Conservation (phyloP, 331 rosid species). For the Pyracantha coccinea region DNA sequence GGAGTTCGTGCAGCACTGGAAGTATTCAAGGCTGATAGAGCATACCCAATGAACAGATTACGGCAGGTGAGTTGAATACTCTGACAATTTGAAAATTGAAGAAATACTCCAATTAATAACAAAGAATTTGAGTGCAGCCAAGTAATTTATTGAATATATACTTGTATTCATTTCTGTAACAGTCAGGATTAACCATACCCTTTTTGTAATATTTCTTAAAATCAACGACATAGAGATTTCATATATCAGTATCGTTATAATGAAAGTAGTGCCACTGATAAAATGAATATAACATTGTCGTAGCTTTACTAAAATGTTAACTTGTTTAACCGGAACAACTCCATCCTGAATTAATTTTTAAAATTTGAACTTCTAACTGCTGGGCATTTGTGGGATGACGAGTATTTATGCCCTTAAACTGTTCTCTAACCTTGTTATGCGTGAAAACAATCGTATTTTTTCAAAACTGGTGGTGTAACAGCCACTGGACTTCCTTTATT, state of each 20-base stretch:
- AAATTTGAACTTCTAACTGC: not conserved
- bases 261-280: not conserved
- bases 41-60: conserved; percentile 65
- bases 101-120: not conserved
- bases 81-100: conserved; percentile 2
- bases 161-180: not conserved
- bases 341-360: not conserved
- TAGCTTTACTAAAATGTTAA: not conserved
- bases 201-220: not conserved
- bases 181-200: not conserved
- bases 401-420: not conserved
- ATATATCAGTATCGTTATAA: not conserved
- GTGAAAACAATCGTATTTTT: not conserved
- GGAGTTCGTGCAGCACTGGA: conserved; percentile 74
- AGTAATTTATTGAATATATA: not conserved
- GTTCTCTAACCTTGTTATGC: not conserved
- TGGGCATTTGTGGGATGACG: not conserved
- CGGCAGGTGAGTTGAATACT: conserved; percentile 46
- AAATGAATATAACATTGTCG: not conserved
- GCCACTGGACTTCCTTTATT: not conserved
- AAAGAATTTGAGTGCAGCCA: not conserved
- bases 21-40: conserved; percentile 71
- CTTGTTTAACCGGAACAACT: not conserved
- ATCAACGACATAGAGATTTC: not conserved
- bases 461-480: not conserved